Evolutionary conservation across 2,329 filamentous ascomycete species (phyloP).

Genomic region (Curvularia spicifera): DNA sequence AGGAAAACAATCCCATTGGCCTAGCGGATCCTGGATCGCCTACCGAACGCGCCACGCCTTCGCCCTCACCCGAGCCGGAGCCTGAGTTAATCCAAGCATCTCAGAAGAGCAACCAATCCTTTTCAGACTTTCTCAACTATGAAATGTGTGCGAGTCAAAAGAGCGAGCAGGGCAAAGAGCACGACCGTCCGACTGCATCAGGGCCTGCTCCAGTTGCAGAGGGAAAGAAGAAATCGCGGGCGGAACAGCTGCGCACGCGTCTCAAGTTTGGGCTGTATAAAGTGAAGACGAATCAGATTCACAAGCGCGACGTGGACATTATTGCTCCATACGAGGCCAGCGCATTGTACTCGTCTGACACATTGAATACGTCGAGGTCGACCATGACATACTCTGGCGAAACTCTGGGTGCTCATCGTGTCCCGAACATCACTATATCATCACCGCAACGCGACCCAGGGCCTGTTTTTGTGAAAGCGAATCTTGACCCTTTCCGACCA

Average conservation of each 20-base stretch:
- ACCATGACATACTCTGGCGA: conserved; percentile 28
- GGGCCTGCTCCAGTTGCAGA: conserved; percentile 17
- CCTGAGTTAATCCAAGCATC: conserved; percentile 28
- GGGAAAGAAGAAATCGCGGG: conserved; percentile 57
- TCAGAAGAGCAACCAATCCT: conserved; percentile 51
- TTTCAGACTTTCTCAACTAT: conserved; percentile 58
- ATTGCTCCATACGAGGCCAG: conserved; percentile 40
- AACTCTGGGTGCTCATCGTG: conserved; percentile 17
- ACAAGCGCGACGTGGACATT: conserved; percentile 68
- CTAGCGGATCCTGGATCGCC: conserved; percentile 41
- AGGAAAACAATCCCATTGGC: conserved; percentile 38
- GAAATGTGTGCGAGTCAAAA: conserved; percentile 52
- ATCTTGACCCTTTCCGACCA: conserved; percentile 41
- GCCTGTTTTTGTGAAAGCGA: conserved; percentile 39
- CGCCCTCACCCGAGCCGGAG: conserved; percentile 25
- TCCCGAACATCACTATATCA: conserved; percentile 42
- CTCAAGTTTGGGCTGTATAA: conserved; percentile 77
- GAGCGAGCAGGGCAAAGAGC: conserved; percentile 26
- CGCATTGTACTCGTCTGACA: conserved; percentile 25
- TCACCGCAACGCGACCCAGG: conserved; percentile 30
- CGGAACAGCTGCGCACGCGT: conserved; percentile 70
- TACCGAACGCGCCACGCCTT: conserved; percentile 45
- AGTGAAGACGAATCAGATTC: conserved; percentile 73
- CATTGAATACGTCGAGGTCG: conserved; percentile 28
- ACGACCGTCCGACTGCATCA: conserved; percentile 9